A percentile compares a stretch with the other conserved stretches of the same genome.
Evolutionary conservation across 169 alveolate genomes (phyloP).

Genomic region (Babesia divergens): DNA sequence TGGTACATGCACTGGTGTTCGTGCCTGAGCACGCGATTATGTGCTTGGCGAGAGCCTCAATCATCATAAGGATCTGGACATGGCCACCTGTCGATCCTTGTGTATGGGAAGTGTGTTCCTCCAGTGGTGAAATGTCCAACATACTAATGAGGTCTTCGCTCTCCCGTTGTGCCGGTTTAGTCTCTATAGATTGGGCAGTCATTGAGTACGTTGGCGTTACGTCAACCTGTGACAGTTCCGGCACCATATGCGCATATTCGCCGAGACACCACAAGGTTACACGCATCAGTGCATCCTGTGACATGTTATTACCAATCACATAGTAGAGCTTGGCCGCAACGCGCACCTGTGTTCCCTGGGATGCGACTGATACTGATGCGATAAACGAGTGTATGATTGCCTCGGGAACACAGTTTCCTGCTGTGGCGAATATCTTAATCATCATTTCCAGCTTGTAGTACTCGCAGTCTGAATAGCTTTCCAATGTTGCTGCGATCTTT

Average conservation of each 20-base stretch:
- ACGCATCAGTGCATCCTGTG: constrained; percentile 85
- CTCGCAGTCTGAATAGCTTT: constrained; percentile 81
- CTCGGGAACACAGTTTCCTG: constrained; percentile 83
- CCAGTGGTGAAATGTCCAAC: not conserved
- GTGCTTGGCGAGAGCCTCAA: constrained; percentile 56
- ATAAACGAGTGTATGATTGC: constrained; percentile 76
- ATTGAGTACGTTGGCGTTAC: not conserved
- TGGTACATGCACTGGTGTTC: constrained; percentile 20
- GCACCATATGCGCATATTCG: constrained; percentile 75
- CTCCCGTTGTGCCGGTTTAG: not conserved
- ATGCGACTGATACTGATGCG: constrained; percentile 71
- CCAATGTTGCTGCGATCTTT: constrained; percentile 81
- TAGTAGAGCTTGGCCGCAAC: constrained; percentile 80
- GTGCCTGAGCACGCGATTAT: constrained; percentile 41
- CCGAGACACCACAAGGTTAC: constrained; percentile 89
- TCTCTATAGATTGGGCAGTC: not conserved
- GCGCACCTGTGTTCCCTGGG: constrained; percentile 75
- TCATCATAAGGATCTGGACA: not conserved
- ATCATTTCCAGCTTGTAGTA: constrained; percentile 85
- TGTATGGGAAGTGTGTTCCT: not conserved
- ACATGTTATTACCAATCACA: constrained; percentile 79
- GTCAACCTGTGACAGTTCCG: constrained; percentile 43
- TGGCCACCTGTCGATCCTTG: not conserved
- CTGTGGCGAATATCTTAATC: constrained; percentile 87
- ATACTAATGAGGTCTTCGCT: not conserved